phyloP scores from a whole-genome alignment of 1,284 basidiomycete genomes.

The Coniferiporia sulphurascens region DNA sequence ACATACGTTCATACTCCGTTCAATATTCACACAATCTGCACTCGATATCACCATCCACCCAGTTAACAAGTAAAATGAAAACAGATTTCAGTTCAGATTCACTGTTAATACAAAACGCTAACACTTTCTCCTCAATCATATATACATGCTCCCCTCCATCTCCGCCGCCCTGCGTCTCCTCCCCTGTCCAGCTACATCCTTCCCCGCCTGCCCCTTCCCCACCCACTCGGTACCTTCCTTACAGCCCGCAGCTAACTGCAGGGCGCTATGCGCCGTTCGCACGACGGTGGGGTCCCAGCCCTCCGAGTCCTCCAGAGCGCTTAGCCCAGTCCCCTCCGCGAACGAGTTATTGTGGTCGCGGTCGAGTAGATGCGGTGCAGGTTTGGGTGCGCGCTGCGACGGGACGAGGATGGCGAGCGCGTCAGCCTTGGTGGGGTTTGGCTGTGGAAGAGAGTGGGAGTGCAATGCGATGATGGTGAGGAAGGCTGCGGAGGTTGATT shows the following conservation, averaged over 20 bases:
- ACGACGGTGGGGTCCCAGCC: constrained; percentile 8
- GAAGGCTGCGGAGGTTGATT: constrained; percentile 52
- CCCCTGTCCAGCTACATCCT: constrained; percentile 9
- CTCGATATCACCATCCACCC: too few relatives aligned
- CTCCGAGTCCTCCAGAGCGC: background rate
- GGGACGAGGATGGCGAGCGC: constrained; percentile 45
- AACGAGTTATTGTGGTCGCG: background rate
- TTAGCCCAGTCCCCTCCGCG: background rate
- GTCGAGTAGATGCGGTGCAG: constrained; percentile 2
- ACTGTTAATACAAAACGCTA: too few relatives aligned
- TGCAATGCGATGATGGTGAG: constrained; percentile 34
- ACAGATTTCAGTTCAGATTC: too few relatives aligned
- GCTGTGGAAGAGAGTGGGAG: constrained; percentile 24
- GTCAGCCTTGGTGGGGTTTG: constrained; percentile 17
- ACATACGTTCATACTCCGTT: too few relatives aligned
- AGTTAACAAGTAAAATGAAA: too few relatives aligned
- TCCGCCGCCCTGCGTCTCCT: constrained; percentile 26
- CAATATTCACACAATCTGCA: too few relatives aligned
- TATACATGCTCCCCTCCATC: constrained; percentile 56
- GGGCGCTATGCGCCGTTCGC: constrained; percentile 32
- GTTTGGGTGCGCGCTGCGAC: constrained; percentile 37
- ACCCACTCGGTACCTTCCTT: constrained; percentile 14
- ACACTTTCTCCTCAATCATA: constrained; percentile 27
- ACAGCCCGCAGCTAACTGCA: constrained; percentile 32
- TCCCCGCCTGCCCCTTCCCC: constrained; percentile 16